Base-by-base conservation (phyloP, 306 rosid species). In the Notholithocarpus densiflorus region DNA sequence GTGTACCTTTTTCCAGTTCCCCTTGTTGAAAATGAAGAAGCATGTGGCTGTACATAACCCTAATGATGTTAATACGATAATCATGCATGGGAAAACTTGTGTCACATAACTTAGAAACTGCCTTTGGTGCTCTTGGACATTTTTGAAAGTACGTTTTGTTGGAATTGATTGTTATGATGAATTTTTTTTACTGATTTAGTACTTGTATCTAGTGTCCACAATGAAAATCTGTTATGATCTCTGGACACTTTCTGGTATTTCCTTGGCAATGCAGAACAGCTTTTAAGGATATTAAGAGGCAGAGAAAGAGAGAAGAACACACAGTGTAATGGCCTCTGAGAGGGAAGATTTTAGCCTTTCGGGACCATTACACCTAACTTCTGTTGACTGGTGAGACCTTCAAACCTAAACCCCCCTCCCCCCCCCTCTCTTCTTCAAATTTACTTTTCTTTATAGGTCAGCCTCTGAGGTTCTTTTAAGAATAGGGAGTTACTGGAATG, bases 351-450 rank as follows among this genome's bases (percentile, higher is more conserved):
- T 93, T 84, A 84, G 86, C 79, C 93, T 86, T 86, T 82, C 88
- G 45, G 99, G 98, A 77, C 97, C 98, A 71, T 90, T 88, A 69
- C 94, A 90, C 77, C 72, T 95, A 56, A 88, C 96, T 76, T 82
- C 60, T 65, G 82, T 95, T 24, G 85, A 93, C 82, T 95, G 97
- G 99, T 95, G 79, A 88, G 88, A 53, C 43, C 75, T 73, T 24
- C 55, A 32, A 45, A 57, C 77, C 14, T 12, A 37, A 37, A 2
- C 23, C 24, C 9, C 6, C 12, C 14, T 14, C 20, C 43, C 8
- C 12, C 23, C 24, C 31, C 19, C 9, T 6, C 6, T 4, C 8
- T 5, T 37, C 43, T 7, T 37, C 43, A 37, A 37, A 37, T 57
- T 20, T 20, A 21, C 64, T 3, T 32, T 32, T 34, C 26, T 57